Evolutionary conservation across 2,329 filamentous ascomycete genomes (phyloP).

Genomic region (Aspergillus tamarii): DNA sequence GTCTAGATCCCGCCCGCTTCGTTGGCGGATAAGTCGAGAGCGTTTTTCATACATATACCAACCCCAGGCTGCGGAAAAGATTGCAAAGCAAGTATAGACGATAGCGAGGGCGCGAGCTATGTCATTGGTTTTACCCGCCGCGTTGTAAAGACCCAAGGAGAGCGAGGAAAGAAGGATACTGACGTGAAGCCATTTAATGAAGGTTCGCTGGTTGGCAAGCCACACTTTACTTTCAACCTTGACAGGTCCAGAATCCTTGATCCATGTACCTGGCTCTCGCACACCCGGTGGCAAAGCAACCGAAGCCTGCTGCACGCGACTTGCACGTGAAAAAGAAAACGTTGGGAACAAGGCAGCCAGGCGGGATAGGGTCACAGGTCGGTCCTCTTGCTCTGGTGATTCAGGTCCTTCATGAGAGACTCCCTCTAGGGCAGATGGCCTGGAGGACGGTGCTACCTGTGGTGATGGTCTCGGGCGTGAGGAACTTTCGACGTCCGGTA

Average conservation of each 20-base stretch:
- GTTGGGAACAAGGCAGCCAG: constrained; percentile 76
- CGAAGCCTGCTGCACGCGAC: constrained; percentile 55
- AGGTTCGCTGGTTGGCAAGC: constrained; percentile 97
- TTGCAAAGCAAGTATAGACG: constrained; percentile 77
- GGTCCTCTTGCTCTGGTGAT: constrained; percentile 24
- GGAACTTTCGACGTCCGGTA: constrained; percentile 30
- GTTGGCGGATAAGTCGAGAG: constrained; percentile 75
- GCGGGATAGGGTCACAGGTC: constrained; percentile 56
- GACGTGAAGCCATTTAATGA: constrained; percentile 98
- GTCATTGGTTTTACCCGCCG: constrained; percentile 73
- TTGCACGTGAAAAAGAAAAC: constrained; percentile 80
- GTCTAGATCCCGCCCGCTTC: constrained; percentile 93
- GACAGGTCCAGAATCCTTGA: constrained; percentile 91
- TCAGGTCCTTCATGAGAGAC: constrained; percentile 40
- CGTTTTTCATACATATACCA: constrained; percentile 79
- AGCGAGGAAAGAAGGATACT: constrained; percentile 82
- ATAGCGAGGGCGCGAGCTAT: constrained; percentile 79
- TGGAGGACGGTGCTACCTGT: constrained; percentile 26
- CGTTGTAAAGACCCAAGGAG: constrained; percentile 84
- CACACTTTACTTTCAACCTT: constrained; percentile 97
- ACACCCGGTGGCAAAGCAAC: constrained; percentile 79
- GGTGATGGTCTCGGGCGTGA: constrained; percentile 27
- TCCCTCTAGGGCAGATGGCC: constrained; percentile 46
- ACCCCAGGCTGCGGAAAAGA: constrained; percentile 85
- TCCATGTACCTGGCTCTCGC: constrained; percentile 80